A percentile compares a stretch with the other conserved stretches of the same genome.
Conservation (phyloP, 306 rosid genomes). For the Ceratonia siliqua region DNA sequence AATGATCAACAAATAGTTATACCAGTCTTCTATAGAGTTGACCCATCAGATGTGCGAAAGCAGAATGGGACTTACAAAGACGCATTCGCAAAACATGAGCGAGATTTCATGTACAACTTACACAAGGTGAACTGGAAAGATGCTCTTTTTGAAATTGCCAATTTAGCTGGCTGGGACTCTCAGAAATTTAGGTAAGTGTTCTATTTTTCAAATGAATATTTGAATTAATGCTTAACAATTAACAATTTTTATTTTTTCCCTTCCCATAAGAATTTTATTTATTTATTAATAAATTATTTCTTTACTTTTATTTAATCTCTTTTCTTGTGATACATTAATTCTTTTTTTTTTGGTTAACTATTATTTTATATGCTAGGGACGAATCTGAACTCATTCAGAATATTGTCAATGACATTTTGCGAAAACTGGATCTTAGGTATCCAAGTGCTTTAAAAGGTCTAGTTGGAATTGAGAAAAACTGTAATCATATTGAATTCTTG, state of each 20-base stretch:
- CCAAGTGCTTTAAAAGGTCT: not conserved
- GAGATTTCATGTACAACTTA: not conserved
- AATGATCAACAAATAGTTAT: not conserved
- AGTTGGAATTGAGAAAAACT: not conserved
- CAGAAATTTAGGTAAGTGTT: not conserved
- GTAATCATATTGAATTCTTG: not conserved
- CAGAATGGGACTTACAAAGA: not conserved
- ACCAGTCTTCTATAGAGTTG: constrained; percentile 20
- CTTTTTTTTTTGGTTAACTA: not conserved
- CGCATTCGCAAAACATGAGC: constrained; percentile 18
- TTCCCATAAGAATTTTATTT: not conserved
- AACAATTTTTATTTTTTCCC: no score
- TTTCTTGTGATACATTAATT: not conserved
- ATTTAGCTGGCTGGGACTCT: constrained; percentile 10
- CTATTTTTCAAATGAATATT: not conserved
- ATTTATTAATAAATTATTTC: no score
- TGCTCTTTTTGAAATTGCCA: not conserved
- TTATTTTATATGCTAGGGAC: not conserved
- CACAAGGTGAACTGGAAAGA: not conserved
- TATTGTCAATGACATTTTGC: not conserved
- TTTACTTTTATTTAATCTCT: not conserved
- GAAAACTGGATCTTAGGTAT: not conserved
- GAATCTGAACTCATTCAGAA: not conserved
- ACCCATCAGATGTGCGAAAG: not conserved
- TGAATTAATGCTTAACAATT: not conserved